Base-by-base conservation (phyloP, 345 rosid genomes). In the Gossypium ekmanianum region DNA sequence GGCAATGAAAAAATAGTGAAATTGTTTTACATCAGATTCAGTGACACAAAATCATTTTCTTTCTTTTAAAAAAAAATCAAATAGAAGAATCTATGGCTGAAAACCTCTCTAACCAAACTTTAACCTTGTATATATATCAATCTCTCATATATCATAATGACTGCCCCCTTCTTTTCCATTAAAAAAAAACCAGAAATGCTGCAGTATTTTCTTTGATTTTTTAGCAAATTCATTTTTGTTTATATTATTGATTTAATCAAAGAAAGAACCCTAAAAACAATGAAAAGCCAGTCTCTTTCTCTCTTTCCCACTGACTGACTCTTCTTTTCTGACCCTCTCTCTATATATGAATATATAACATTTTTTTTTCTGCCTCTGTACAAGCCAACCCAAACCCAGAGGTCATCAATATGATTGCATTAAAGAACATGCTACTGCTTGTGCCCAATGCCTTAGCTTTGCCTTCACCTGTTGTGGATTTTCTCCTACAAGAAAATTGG, bases 391-490 rank as follows among this genome's bases (percentile, higher is more conserved):
- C 39, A 59, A 48, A 34, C 41, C 71, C 61, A 56, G 20, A 56
- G 3, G 18, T 58, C 66, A 61, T 84, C 51, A 79, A 51, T 20
- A 75, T 44, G 86, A 79, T 72, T 87, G 86, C 91, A 85, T 88
- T 18, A 94, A 83, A 45, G 98, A 92, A 74, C 98, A 94, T 17
- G 98, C 98, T 65, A 94, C 97, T 3, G 98, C 98, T 79, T 93
- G 98, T 20, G 98, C 98, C 98, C 98, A 93, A 73, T 89, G 95
- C 87, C 97, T 90, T 71, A 94, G 74, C 82, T 86, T 92, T 27
- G 87, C 85, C 86, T 94, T 92, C 78, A 94, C 90, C 68, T 86
- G 88, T 72, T 86, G 83, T 62, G 87, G 85, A 81, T 84, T 52
- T 34, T 84, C 85, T 0, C 78, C 78, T 57, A 24, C 12, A 18